Evolutionary conservation across 306 rosid genomes (phyloP), one percentile per base, ranked within the genome.

Genomic region (Rosa persica): DNA sequence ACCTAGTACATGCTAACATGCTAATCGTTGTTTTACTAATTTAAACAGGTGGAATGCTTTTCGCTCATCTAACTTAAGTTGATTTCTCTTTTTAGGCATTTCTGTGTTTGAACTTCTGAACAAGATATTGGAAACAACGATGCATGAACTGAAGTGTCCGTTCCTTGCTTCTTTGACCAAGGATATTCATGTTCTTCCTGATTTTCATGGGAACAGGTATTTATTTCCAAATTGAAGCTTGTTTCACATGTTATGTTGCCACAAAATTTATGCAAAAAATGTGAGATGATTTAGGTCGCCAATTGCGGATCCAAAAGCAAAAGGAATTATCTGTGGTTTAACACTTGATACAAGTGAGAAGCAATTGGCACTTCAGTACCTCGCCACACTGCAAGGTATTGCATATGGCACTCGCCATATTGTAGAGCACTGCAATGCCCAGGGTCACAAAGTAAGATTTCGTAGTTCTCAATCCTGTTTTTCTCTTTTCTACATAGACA

Each of bases 171-270:
- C 94, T 67, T 86, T 95, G 88, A 91, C 98, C 48, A 88, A 88
- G 83, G 98, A 95, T 77, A 61, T 81, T 20, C 98, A 95, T 49
- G 82, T 95, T 76, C 98, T 95, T 81, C 98, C 98, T 48, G 98
- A 95, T 84, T 91, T 89, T 83, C 98, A 95, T 66, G 98, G 98
- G 86, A 95, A 95, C 86, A 91, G 98, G 98, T 95, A 84, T 79
- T 73, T 75, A 79, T 22, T 62, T 69, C 78, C 68, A 51, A 43
- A 13, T 44, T 60, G 39, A 76, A 58, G 38, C 77, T 80, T 74
- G 75, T 42, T 39, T 48, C 57, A 78, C 74, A 15, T 70, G 57
- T 76, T 71, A 36, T 84, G 42, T 42, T 74, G 83, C 75, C 34
- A 47, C 57, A 52, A 4, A 60, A 27, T 42, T 70, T 47, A 62